Evolutionary conservation across 495 filamentous ascomycete genomes (phyloP).

Genomic region (Cercophora samala): DNA sequence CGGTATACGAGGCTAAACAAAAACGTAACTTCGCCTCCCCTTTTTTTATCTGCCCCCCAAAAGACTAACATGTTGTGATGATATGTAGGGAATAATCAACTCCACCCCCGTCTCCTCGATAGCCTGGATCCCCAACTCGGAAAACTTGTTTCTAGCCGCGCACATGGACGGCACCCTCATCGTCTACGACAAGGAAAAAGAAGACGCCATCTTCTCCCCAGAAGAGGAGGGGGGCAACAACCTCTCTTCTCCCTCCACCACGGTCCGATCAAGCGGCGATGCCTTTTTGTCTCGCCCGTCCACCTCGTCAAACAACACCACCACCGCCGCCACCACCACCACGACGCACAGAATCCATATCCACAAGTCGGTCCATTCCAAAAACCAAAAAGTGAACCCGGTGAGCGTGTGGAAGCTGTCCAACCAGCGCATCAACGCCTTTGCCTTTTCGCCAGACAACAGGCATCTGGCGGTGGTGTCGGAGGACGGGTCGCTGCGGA

Average conservation of each 20-base stretch:
- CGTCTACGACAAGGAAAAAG: slow-evolving; percentile 98
- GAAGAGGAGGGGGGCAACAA: slow-evolving; percentile 46
- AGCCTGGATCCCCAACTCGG: slow-evolving; percentile 90
- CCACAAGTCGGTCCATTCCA: slow-evolving; percentile 84
- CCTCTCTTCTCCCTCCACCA: neutral
- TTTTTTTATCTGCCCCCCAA: neutral
- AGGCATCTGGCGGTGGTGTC: slow-evolving; percentile 86
- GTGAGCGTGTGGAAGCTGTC: slow-evolving; percentile 88
- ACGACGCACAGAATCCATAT: slow-evolving; percentile 50
- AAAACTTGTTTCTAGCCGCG: slow-evolving; percentile 86
- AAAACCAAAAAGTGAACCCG: slow-evolving; percentile 90
- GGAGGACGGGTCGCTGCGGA: slow-evolving; percentile 83
- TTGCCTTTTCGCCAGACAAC: slow-evolving; percentile 84
- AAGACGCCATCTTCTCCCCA: slow-evolving; percentile 64
- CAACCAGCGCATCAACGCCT: slow-evolving; percentile 81
- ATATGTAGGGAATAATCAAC: slow-evolving; percentile 68
- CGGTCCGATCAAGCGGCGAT: slow-evolving; percentile 32
- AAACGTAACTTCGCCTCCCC: slow-evolving; percentile 54
- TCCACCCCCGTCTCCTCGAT: slow-evolving; percentile 79
- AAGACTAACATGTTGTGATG: no score
- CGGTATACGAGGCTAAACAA: slow-evolving; percentile 96
- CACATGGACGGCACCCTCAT: slow-evolving; percentile 92
- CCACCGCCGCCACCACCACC: slow-evolving; percentile 28
- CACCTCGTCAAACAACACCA: slow-evolving; percentile 22
- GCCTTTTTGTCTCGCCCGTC: neutral